Evolutionary conservation across 495 filamentous ascomycete species (phyloP).

Genomic region (Podospora conica): DNA sequence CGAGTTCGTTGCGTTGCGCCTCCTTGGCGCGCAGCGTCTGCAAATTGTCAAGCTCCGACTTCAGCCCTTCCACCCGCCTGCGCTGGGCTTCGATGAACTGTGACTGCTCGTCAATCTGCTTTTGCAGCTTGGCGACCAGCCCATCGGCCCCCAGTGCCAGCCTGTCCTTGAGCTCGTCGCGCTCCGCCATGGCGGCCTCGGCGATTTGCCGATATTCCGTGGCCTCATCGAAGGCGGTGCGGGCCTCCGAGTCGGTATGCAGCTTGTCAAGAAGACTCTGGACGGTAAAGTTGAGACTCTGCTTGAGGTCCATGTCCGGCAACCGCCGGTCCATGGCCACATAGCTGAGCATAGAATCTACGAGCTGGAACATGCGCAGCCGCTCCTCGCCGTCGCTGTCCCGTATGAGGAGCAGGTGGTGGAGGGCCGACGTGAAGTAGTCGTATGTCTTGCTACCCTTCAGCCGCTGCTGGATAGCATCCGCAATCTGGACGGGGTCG

Average conservation of each 20-base stretch:
- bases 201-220: slow-evolving; percentile 83
- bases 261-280: slow-evolving; percentile 91
- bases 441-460: slow-evolving; percentile 79
- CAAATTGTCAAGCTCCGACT: slow-evolving; percentile 81
- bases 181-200: slow-evolving; percentile 89
- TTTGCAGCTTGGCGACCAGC: slow-evolving; percentile 85
- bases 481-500: slow-evolving; percentile 86
- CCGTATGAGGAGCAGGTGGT: slow-evolving; percentile 89
- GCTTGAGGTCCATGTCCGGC: slow-evolving; percentile 95
- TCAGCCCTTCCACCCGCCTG: slow-evolving; percentile 78
- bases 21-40: slow-evolving; percentile 85
- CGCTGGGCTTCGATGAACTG: slow-evolving; percentile 82
- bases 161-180: slow-evolving; percentile 93
- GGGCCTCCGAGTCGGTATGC: slow-evolving; percentile 91
- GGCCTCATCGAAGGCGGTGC: slow-evolving; percentile 85
- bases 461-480: slow-evolving; percentile 85
- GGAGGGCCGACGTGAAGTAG: slow-evolving; percentile 92
- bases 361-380: slow-evolving; percentile 93
- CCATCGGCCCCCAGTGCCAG: slow-evolving; percentile 91
- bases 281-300: slow-evolving; percentile 94
- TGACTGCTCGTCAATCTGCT: slow-evolving; percentile 85
- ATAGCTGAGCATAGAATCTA: slow-evolving; percentile 96
- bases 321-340: slow-evolving; percentile 96
- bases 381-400: slow-evolving; percentile 92
- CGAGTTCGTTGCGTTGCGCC: slow-evolving; percentile 87